Base-by-base conservation (phyloP, 352 stramenopile species). In the Pythium dissotocum region DNA sequence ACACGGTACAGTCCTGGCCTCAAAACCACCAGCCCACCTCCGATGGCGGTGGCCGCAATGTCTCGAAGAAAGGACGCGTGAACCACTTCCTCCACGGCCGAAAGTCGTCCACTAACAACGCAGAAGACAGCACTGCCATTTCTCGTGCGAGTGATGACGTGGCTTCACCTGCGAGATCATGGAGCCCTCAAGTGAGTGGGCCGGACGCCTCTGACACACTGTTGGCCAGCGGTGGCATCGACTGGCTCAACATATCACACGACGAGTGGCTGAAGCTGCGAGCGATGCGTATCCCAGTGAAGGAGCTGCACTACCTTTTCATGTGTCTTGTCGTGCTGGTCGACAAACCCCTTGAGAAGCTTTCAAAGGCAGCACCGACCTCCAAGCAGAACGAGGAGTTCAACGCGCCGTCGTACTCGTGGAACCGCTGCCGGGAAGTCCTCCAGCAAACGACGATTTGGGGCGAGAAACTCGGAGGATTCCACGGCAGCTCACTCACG, bases 251-350 rank as follows among this genome's bases (percentile, higher is more conserved):
- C 1, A 88, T 94, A 57, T 86, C 86, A 26, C 77, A 77, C 13
- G 83, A 89, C 33, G 83, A 94, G 52, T 87, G 83, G 66, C 67
- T 82, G 33, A 80, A 89, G 58, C 67, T 94, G 42, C 80, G 82
- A 10, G 73, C 71, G 42, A 89, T 91, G 35, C 85, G 83, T 8
- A 77, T 90, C 0, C 83, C 83, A 5, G 72, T 88, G 9, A 81
- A 80, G 58, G 86, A 92, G 74, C 72, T 94, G 14, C 86, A 94
- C 55, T 89, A 83, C 52, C 72, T 94, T 4, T 84, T 92, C 70
- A 90, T 94, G 79, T 92, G 83, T 58, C 71, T 94, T 44, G 75
- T 88, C n/a, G 67, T 91, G 4, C 63, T 94, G 24, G 60, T 92
- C 7, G 77, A 92, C 18, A 79, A 75, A n/a, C 75, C 83, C 2